phyloP scores from a whole-genome alignment of 2,329 filamentous ascomycete genomes.

The Periconia sp. region DNA sequence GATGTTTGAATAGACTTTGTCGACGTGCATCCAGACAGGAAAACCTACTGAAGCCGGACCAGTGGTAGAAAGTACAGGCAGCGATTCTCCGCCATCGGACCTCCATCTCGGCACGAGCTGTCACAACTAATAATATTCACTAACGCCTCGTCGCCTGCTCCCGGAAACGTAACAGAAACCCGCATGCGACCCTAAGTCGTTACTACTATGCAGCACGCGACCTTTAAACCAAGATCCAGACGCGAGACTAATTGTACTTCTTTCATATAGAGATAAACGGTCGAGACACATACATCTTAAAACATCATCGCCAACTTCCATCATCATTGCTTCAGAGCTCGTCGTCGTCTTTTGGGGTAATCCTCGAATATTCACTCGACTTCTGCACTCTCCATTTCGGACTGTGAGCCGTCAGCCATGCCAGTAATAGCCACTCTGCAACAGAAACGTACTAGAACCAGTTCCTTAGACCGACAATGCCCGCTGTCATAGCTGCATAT shows the following conservation, averaged over 20 bases:
- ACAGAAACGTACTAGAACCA: constrained; percentile 24
- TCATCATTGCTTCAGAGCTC: too few relatives aligned
- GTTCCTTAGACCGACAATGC: constrained; percentile 61
- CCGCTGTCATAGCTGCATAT: constrained; percentile 60
- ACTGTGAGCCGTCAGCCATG: constrained; percentile 31
- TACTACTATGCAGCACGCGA: too few relatives aligned
- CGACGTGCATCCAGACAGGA: too few relatives aligned
- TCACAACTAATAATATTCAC: constrained; percentile 27
- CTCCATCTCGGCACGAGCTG: constrained; percentile 8
- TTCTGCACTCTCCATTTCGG: constrained; percentile 27
- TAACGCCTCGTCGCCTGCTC: constrained; percentile 17
- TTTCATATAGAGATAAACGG: too few relatives aligned
- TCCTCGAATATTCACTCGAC: constrained; percentile 24
- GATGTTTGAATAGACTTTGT: too few relatives aligned
- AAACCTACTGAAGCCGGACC: too few relatives aligned
- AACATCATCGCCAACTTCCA: too few relatives aligned
- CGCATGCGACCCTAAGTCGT: background rate
- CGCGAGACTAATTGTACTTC: too few relatives aligned
- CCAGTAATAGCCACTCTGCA: constrained; percentile 6
- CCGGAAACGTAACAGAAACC: constrained; percentile 35
- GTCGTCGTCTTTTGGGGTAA: too few relatives aligned
- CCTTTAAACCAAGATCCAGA: too few relatives aligned
- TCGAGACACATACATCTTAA: too few relatives aligned
- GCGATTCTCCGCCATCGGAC: constrained; percentile 33
- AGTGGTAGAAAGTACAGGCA: too few relatives aligned